Conservation (phyloP, 257 asterid genomes). For the Vinca minor region DNA sequence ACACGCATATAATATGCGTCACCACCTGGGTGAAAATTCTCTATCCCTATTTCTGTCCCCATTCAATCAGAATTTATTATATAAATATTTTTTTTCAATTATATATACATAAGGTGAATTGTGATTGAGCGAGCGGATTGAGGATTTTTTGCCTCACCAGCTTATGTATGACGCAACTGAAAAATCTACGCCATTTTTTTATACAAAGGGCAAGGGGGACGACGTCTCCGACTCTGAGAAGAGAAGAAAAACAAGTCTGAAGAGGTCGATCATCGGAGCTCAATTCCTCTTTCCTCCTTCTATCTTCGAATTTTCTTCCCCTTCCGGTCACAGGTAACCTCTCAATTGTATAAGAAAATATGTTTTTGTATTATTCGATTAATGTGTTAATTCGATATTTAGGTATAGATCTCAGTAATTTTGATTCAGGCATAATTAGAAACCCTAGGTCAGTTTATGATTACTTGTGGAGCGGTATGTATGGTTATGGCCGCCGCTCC, state of each 20-base stretch:
- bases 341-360: neutral
- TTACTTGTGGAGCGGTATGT: neutral
- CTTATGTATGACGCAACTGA: slow-evolving; percentile 18
- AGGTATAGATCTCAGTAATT: neutral
- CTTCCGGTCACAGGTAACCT: slow-evolving; percentile 6
- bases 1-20: too few relatives aligned
- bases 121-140: too few relatives aligned
- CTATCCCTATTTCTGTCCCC: too few relatives aligned
- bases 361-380: neutral
- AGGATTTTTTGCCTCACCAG: too few relatives aligned
- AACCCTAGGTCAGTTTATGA: neutral
- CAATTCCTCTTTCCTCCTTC: neutral
- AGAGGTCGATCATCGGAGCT: neutral
- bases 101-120: too few relatives aligned
- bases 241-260: neutral
- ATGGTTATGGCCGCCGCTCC: too few relatives aligned
- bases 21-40: too few relatives aligned
- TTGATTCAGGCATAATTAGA: neutral
- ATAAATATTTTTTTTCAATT: too few relatives aligned
- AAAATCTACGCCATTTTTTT: neutral
- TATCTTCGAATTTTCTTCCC: neutral
- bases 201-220: neutral
- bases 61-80: too few relatives aligned
- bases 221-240: neutral
- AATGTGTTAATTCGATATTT: neutral